Evolutionary conservation across 164 flowering plant genomes (phyloP).

Genomic region (Pachysandra terminalis): DNA sequence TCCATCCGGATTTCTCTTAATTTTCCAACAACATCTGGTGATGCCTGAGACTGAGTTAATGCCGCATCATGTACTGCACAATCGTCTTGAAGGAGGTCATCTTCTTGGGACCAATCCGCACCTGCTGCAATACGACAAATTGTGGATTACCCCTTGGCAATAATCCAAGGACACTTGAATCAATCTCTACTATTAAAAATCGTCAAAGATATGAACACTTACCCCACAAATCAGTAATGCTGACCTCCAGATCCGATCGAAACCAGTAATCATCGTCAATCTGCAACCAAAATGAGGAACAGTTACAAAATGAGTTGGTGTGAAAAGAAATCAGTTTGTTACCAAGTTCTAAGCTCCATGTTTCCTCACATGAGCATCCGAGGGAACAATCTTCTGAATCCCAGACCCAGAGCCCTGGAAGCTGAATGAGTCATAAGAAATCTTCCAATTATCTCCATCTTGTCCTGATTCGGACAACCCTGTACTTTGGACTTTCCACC

Average conservation of each 20-base stretch:
- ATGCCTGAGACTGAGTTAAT: background rate
- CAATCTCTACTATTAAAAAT: background rate
- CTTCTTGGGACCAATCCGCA: slow-evolving; percentile 18
- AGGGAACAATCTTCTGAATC: slow-evolving; percentile 48
- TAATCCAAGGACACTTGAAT: background rate
- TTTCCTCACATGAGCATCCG: slow-evolving; percentile 42
- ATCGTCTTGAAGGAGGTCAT: slow-evolving; percentile 7
- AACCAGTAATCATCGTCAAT: slow-evolving; percentile 70
- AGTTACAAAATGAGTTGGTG: background rate
- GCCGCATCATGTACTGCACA: background rate
- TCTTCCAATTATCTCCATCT: slow-evolving; percentile 11
- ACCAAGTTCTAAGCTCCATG: background rate
- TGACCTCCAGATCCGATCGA: slow-evolving; percentile 41
- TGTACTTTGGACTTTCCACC: slow-evolving; percentile 5
- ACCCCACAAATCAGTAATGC: slow-evolving; percentile 60
- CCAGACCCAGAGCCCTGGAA: slow-evolving; percentile 20
- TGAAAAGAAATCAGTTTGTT: background rate
- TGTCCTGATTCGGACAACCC: slow-evolving; percentile 15
- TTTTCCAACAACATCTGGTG: background rate
- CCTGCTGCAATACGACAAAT: slow-evolving; percentile 16
- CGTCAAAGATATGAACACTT: background rate
- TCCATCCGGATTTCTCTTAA: no score
- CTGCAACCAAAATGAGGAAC: slow-evolving; percentile 29
- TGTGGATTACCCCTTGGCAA: no score
- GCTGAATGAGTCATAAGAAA: slow-evolving; percentile 15